These are phyloP conservation scores for Nymphaea thermarum DNA, from an alignment of 164 flowering plant genomes.

Conservation along the genomic window DNA sequence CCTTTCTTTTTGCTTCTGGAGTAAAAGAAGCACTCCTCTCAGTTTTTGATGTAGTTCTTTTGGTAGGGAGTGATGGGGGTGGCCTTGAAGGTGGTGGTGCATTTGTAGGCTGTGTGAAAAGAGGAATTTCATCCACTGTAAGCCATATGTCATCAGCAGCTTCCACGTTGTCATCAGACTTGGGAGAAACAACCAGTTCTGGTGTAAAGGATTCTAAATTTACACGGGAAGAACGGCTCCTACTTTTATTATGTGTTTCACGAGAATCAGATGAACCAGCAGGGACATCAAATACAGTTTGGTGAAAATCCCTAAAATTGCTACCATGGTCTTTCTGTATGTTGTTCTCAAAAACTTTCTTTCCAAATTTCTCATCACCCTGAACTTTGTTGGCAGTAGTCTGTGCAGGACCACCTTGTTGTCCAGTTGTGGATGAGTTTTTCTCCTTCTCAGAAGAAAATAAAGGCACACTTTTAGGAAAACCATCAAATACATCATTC, in stretches of 20 bases:
- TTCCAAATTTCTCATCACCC: conserved; percentile 20
- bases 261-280: conserved; percentile 28
- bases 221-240: conserved; percentile 27
- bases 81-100: conserved; percentile 99
- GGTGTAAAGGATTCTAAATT: conserved; percentile 22
- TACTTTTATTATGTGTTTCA: conserved; percentile 20
- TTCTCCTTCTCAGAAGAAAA: conserved; percentile 35
- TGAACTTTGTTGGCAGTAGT: conserved; percentile 21
- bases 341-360: conserved; percentile 21
- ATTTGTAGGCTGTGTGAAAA: conserved; percentile 79
- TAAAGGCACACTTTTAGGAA: conserved; percentile 32
- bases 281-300: conserved; percentile 43
- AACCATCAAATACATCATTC: conserved; percentile 41
- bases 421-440: conserved; percentile 24
- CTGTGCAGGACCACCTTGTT: conserved; percentile 14
- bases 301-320: conserved; percentile 31
- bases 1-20: conserved; percentile 35
- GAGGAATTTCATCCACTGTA: conserved; percentile 81
- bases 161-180: conserved; percentile 32
- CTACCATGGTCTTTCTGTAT: conserved; percentile 27
- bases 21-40: conserved; percentile 24
- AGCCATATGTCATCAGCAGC: conserved; percentile 70
- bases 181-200: conserved; percentile 26
- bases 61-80: conserved; percentile 42
- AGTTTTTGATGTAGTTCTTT: conserved; percentile 41